Evolutionary conservation across 106 monocot species (phyloP).

Genomic region (Dioscorea zingiberensis): DNA sequence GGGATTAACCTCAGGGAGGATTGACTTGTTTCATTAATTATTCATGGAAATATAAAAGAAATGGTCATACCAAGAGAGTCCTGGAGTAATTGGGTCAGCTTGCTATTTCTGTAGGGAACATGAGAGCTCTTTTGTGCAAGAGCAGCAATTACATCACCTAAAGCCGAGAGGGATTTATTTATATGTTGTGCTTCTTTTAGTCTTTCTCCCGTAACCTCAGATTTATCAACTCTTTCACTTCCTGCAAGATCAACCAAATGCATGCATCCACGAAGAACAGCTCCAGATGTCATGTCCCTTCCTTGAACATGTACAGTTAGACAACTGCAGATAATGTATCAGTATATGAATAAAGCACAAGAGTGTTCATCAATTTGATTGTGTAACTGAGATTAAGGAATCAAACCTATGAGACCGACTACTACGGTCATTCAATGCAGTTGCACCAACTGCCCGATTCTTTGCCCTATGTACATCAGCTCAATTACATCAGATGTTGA

Average conservation of each 20-base stretch:
- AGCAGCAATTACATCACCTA: slow-evolving; percentile 91
- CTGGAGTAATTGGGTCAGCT: slow-evolving; percentile 92
- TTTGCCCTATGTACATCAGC: slow-evolving; percentile 82
- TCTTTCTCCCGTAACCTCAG: slow-evolving; percentile 84
- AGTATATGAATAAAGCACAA: background rate
- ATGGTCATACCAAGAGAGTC: slow-evolving; percentile 80
- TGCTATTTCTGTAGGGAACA: slow-evolving; percentile 95
- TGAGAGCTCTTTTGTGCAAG: slow-evolving; percentile 87
- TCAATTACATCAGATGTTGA: slow-evolving; percentile 81
- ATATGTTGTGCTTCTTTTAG: slow-evolving; percentile 96
- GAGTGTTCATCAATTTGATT: background rate
- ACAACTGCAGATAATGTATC: slow-evolving; percentile 45
- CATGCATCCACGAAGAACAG: slow-evolving; percentile 67
- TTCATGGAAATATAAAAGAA: slow-evolving; percentile 1
- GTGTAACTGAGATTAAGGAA: background rate
- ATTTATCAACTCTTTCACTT: slow-evolving; percentile 94
- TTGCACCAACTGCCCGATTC: slow-evolving; percentile 78
- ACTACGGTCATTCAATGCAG: slow-evolving; percentile 92
- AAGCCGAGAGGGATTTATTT: slow-evolving; percentile 91
- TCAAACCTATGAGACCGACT: slow-evolving; percentile 96
- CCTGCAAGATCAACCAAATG: slow-evolving; percentile 97
- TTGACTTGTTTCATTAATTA: background rate
- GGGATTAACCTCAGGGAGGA: background rate
- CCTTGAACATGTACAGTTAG: slow-evolving; percentile 92
- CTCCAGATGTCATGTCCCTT: slow-evolving; percentile 65